These are phyloP conservation scores for Lindgomyces ingoldianus DNA, from an alignment of 495 filamentous ascomycete genomes.

Conservation along the genomic window DNA sequence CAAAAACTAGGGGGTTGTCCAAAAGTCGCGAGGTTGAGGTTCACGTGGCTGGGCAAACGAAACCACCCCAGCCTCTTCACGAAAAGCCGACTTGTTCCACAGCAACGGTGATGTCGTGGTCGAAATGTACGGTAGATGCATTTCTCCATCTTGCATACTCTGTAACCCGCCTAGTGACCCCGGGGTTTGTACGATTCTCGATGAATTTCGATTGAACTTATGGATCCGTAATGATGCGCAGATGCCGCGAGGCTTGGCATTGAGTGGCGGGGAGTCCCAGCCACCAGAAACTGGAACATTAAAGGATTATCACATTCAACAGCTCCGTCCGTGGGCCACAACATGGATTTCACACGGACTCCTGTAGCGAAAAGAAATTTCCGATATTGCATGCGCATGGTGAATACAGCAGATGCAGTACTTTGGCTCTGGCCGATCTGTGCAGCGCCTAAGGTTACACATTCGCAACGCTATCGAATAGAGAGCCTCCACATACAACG, in stretches of 20 bases:
- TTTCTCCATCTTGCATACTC: background rate
- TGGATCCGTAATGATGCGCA: slow-evolving; percentile 3
- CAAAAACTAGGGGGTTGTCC: background rate
- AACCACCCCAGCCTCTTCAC: slow-evolving; percentile 12
- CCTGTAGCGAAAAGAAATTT: no score
- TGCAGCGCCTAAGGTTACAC: no score
- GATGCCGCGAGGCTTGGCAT: slow-evolving; percentile 3
- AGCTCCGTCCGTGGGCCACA: no score
- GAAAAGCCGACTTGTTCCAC: slow-evolving; percentile 22
- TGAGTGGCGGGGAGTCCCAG: no score
- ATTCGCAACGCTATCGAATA: no score
- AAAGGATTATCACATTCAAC: no score
- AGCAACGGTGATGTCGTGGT: background rate
- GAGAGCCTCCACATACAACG: no score
- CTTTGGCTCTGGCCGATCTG: no score
- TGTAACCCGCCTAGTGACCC: background rate
- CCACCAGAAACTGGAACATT: no score
- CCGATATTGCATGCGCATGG: no score
- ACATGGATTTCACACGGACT: no score
- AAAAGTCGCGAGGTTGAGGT: background rate
- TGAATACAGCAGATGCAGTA: no score
- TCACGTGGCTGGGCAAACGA: slow-evolving; percentile 13
- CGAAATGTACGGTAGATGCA: background rate
- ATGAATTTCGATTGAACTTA: background rate
- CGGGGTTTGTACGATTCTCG: background rate